Conservation (phyloP, 1,139 yeast species). For the Neolecta irregularis region DNA sequence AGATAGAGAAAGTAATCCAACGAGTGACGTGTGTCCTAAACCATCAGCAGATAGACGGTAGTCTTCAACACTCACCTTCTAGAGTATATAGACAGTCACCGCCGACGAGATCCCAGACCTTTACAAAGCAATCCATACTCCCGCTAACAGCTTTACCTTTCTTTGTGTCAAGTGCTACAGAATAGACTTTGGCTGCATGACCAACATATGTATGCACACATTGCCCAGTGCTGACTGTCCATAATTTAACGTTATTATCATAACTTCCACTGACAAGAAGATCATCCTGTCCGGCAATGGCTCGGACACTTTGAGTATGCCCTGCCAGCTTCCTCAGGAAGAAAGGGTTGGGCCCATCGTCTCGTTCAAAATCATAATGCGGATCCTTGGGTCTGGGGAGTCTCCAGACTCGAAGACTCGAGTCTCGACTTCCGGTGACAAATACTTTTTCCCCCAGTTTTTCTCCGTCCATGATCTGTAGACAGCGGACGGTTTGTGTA, state of each 20-base stretch:
- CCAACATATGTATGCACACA: constrained; percentile 67
- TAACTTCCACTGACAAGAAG: constrained; percentile 80
- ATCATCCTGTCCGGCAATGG: constrained; percentile 76
- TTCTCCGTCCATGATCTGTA: constrained; percentile 51
- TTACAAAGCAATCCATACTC: constrained; percentile 76
- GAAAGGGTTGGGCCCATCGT: constrained; percentile 38
- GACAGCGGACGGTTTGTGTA: constrained; percentile 79
- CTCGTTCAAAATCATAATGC: constrained; percentile 8
- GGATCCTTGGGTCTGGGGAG: constrained; percentile 42
- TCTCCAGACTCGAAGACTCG: constrained; percentile 78
- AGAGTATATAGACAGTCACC: constrained; percentile 53
- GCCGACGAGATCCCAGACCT: constrained; percentile 73
- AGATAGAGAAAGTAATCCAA: constrained; percentile 69
- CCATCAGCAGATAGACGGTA: background rate
- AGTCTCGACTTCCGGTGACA: constrained; percentile 82
- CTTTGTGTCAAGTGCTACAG: constrained; percentile 64
- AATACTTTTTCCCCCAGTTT: constrained; percentile 21
- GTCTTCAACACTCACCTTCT: constrained; percentile 33
- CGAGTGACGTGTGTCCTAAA: constrained; percentile 54
- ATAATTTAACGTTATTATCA: constrained; percentile 78
- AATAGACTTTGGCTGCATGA: constrained; percentile 74
- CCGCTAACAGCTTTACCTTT: constrained; percentile 79
- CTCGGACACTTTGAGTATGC: constrained; percentile 75
- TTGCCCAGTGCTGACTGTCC: constrained; percentile 67
- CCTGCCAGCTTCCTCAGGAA: constrained; percentile 66